phyloP scores from a whole-genome alignment of 164 flowering plant genomes.

The Tetrastigma voinierianum region DNA sequence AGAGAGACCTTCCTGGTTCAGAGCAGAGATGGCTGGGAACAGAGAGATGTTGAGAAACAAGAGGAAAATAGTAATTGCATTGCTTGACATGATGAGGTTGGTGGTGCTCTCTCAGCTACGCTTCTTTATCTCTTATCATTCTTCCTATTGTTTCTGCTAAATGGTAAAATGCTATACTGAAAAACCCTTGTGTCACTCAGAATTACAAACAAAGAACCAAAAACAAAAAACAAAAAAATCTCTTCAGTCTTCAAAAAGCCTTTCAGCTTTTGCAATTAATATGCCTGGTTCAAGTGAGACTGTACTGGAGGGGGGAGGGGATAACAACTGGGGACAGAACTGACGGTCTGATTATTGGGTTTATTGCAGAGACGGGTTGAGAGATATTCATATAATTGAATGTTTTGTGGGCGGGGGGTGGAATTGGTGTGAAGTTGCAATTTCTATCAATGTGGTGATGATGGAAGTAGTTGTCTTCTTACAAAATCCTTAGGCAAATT shows the following conservation, averaged over 20 bases:
- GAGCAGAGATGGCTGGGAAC: constrained; percentile 24
- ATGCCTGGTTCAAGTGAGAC: neutral
- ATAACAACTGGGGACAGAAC: constrained; percentile 1
- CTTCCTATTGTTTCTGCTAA: neutral
- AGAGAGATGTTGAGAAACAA: constrained; percentile 28
- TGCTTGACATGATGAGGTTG: constrained; percentile 37
- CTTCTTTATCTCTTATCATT: constrained; percentile 15
- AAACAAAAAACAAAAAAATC: too few relatives aligned
- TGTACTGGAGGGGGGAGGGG: neutral
- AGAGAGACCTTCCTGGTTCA: constrained; percentile 49
- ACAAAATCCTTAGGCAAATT: neutral
- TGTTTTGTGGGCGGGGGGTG: too few relatives aligned
- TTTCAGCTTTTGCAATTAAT: neutral
- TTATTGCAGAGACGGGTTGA: neutral
- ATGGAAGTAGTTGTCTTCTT: neutral
- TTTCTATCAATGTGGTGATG: constrained; percentile 2
- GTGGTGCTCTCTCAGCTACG: constrained; percentile 8
- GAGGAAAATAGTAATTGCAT: constrained; percentile 25
- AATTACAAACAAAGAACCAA: neutral
- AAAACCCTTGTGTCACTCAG: constrained; percentile 3
- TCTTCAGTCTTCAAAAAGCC: neutral
- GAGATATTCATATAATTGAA: neutral
- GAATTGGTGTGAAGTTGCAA: constrained; percentile 1
- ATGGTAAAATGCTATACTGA: neutral
- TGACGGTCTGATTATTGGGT: neutral